These are phyloP conservation scores for Kluyveromyces marxianus DNA, from an alignment of 1,139 yeast genomes.

Conservation along the genomic window DNA sequence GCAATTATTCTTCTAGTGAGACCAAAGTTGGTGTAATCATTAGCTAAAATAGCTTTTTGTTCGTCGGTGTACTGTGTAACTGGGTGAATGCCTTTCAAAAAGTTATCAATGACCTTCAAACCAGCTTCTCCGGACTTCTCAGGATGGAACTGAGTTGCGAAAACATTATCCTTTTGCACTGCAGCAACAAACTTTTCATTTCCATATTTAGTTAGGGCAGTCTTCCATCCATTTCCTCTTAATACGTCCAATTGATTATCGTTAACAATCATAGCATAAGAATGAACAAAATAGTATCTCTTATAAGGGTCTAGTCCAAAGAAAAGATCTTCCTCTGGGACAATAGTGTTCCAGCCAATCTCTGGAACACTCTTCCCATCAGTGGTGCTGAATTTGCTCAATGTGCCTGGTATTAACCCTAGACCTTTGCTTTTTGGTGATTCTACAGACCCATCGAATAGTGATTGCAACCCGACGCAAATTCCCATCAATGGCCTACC, in stretches of 20 bases:
- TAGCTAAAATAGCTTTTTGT: constrained; percentile 19
- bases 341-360: constrained; percentile 82
- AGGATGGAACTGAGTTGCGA: constrained; percentile 97
- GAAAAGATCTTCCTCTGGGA: constrained; percentile 30
- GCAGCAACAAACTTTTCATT: constrained; percentile 83
- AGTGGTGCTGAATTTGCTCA: constrained; percentile 50
- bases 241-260: constrained; percentile 29
- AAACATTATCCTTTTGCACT: constrained; percentile 60
- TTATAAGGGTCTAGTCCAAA: constrained; percentile 57
- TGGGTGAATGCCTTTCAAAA: constrained; percentile 46
- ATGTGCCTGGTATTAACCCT: constrained; percentile 40
- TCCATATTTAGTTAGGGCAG: constrained; percentile 69
- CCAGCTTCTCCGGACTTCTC: constrained; percentile 95
- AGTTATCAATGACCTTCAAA: constrained; percentile 61
- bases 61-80: constrained; percentile 17
- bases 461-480: constrained; percentile 89
- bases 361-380: constrained; percentile 82
- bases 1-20: constrained; percentile 88
- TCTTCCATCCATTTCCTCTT: constrained; percentile 61
- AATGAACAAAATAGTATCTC: constrained; percentile 90
- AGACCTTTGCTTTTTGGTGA: constrained; percentile 57
- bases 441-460: constrained; percentile 71
- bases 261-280: constrained; percentile 65
- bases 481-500: constrained; percentile 92
- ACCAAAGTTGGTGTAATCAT: constrained; percentile 55